Percentiles rank a stretch among this genome's conserved stretches.
phyloP scores from a whole-genome alignment of 2,329 filamentous ascomycete species.

The Domatiomyces catenatus region DNA sequence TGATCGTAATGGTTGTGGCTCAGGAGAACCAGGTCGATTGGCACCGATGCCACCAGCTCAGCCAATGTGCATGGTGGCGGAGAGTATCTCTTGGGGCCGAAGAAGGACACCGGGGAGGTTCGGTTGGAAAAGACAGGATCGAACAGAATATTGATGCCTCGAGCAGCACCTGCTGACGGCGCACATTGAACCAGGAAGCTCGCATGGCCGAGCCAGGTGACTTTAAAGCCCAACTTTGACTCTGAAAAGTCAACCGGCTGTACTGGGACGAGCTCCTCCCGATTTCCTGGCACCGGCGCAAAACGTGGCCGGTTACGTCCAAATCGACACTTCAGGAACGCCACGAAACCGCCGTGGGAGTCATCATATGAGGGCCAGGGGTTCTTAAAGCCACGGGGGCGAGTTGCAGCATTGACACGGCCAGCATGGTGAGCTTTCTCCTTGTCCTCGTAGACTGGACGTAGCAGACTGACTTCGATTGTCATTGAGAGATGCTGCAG shows the following conservation, averaged over 20 bases:
- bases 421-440: constrained; percentile 27
- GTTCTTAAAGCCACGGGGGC: constrained; percentile 33
- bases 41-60: constrained; percentile 30
- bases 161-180: constrained; percentile 9
- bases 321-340: constrained; percentile 22
- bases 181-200: constrained; percentile 33
- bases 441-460: not conserved
- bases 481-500: not conserved
- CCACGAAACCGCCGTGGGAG: constrained; percentile 12
- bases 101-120: constrained; percentile 31
- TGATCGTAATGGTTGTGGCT: constrained; percentile 45
- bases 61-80: constrained; percentile 35
- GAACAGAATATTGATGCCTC: constrained; percentile 34
- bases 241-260: constrained; percentile 14
- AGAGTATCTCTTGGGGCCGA: constrained; percentile 38
- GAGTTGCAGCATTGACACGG: constrained; percentile 11
- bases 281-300: constrained; percentile 29
- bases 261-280: constrained; percentile 29
- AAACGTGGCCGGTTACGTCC: constrained; percentile 17
- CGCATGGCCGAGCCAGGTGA: constrained; percentile 39
- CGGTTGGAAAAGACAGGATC: constrained; percentile 40
- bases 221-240: constrained; percentile 22
- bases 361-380: constrained; percentile 31
- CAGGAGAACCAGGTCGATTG: constrained; percentile 36
- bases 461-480: not conserved